Conservation (phyloP, 108 stramenopile species). For the Nannochloropsis salina region DNA sequence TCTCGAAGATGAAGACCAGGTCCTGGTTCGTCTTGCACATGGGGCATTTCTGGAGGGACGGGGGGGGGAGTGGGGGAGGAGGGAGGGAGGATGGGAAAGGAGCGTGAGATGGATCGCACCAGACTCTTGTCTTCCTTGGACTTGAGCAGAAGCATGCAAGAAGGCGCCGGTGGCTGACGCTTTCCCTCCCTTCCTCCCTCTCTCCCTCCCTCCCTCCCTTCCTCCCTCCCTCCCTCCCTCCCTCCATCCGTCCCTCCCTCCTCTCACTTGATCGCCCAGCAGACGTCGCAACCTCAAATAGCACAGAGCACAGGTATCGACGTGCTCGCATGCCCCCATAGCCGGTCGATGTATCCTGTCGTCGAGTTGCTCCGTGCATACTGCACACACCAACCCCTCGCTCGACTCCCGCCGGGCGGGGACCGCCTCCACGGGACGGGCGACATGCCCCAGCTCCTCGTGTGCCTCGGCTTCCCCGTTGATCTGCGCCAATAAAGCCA, state of each 20-base stretch:
- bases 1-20: not conserved
- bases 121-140: not conserved
- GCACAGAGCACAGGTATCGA: slow-evolving; percentile 32
- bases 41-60: not conserved
- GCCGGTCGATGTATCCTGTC: slow-evolving; percentile 10
- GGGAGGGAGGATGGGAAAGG: not conserved
- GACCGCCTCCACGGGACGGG: not conserved
- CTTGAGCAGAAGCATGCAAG: too few relatives aligned
- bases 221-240: slow-evolving; percentile 29
- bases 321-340: slow-evolving; percentile 16
- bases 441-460: not conserved
- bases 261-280: slow-evolving; percentile 34
- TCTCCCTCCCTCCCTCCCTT: slow-evolving; percentile 4
- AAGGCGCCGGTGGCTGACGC: too few relatives aligned
- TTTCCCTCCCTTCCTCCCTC: not conserved
- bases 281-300: slow-evolving; percentile 44
- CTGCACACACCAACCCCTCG: not conserved
- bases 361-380: not conserved
- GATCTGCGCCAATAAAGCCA: not conserved
- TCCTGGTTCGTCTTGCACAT: not conserved
- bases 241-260: not conserved
- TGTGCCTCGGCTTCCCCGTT: not conserved
- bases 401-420: not conserved
- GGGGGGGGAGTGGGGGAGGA: not conserved
- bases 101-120: not conserved